Evolutionary conservation across 768 basidiomycete genomes (phyloP).

Genomic region (Serendipita sp.): DNA sequence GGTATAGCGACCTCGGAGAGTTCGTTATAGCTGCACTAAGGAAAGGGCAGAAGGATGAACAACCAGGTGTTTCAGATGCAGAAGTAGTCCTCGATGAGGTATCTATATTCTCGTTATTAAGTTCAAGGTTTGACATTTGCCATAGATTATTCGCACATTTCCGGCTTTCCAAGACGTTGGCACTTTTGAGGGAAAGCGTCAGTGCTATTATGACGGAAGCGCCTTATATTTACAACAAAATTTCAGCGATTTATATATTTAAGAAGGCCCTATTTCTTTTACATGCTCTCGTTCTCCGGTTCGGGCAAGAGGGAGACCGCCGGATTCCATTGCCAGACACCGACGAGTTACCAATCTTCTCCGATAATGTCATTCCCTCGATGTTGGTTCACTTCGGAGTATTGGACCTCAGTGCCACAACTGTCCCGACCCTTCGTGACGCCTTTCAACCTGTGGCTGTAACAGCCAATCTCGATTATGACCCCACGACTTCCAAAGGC

Average conservation of each 20-base stretch:
- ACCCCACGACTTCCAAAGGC: neutral
- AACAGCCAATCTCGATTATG: neutral
- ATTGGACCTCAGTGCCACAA: slow-evolving; percentile 35
- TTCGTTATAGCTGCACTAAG: slow-evolving; percentile 54
- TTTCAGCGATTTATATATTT: slow-evolving; percentile 67
- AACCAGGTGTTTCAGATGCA: slow-evolving; percentile 24
- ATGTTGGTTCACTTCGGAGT: slow-evolving; percentile 62
- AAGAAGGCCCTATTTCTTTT: slow-evolving; percentile 80
- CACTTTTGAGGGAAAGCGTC: slow-evolving; percentile 46
- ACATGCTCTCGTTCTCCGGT: slow-evolving; percentile 50
- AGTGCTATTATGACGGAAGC: slow-evolving; percentile 14
- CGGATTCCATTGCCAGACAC: slow-evolving; percentile 52
- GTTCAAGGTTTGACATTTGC: neutral
- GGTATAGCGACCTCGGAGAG: slow-evolving; percentile 54
- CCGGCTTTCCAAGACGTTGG: slow-evolving; percentile 75
- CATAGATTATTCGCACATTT: slow-evolving; percentile 57
- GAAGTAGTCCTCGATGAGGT: slow-evolving; percentile 53
- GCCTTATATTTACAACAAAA: neutral
- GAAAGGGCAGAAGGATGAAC: slow-evolving; percentile 28
- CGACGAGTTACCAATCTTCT: slow-evolving; percentile 44
- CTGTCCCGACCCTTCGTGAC: slow-evolving; percentile 35
- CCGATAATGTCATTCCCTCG: slow-evolving; percentile 76
- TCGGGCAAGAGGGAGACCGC: slow-evolving; percentile 35
- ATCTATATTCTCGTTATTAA: slow-evolving; percentile 12
- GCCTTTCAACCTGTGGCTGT: slow-evolving; percentile 16